A percentile compares a stretch with the other conserved stretches of the same genome.
Conservation (phyloP, 495 filamentous ascomycete genomes). For the Alectoria sarmentosa region DNA sequence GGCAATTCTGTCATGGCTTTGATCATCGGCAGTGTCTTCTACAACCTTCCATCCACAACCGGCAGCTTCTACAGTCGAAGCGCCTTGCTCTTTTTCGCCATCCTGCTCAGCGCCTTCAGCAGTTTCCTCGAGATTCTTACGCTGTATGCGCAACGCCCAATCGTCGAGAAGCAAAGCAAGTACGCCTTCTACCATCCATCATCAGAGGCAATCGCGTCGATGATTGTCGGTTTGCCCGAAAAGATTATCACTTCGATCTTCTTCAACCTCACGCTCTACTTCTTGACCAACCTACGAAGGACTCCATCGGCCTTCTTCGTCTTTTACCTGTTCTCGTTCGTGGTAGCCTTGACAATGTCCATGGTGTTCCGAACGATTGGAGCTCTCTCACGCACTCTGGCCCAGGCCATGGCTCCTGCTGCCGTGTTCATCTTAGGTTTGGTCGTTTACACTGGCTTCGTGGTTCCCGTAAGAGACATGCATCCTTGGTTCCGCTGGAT, state of each 20-base stretch:
- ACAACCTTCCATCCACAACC: slow-evolving; percentile 57
- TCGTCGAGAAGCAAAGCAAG: slow-evolving; percentile 84
- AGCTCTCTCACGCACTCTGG: slow-evolving; percentile 67
- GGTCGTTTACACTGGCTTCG: slow-evolving; percentile 86
- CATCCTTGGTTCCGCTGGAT: slow-evolving; percentile 64
- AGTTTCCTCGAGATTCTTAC: slow-evolving; percentile 75
- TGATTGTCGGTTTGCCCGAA: slow-evolving; percentile 71
- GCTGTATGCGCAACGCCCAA: slow-evolving; percentile 77
- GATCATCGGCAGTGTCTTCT: slow-evolving; percentile 78
- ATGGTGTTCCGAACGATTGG: slow-evolving; percentile 80
- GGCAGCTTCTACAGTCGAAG: slow-evolving; percentile 69
- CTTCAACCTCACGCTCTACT: slow-evolving; percentile 75
- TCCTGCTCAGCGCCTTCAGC: slow-evolving; percentile 79
- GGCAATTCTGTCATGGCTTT: slow-evolving; percentile 70
- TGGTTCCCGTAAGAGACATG: slow-evolving; percentile 55
- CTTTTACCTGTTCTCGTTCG: slow-evolving; percentile 65
- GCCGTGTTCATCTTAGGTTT: slow-evolving; percentile 75
- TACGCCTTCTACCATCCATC: slow-evolving; percentile 93
- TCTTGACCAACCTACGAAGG: slow-evolving; percentile 76
- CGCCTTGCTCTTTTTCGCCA: slow-evolving; percentile 82
- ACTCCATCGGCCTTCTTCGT: slow-evolving; percentile 75
- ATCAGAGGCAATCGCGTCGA: slow-evolving; percentile 76
- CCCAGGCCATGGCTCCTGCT: slow-evolving; percentile 77
- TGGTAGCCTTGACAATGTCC: slow-evolving; percentile 63
- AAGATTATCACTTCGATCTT: slow-evolving; percentile 46